These are phyloP conservation scores for Pisolithus marmoratus DNA, from an alignment of 768 basidiomycete genomes.

Conservation along the genomic window DNA sequence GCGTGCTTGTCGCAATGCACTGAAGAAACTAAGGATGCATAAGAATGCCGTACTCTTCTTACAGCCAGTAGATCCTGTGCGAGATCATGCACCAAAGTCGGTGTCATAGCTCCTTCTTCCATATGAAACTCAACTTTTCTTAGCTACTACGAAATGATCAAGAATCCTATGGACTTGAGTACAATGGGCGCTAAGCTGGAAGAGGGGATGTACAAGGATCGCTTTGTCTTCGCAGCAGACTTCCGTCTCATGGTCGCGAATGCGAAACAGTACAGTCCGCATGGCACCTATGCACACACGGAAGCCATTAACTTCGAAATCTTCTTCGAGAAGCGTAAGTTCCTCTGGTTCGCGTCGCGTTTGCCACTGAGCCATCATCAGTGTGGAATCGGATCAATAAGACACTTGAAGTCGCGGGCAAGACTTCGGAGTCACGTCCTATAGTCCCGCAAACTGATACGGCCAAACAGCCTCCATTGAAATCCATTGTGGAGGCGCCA, in stretches of 20 bases:
- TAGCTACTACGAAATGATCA: slow-evolving; percentile 89
- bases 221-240: slow-evolving; percentile 80
- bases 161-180: slow-evolving; percentile 91
- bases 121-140: not conserved
- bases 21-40: slow-evolving; percentile 75
- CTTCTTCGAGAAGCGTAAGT: slow-evolving; percentile 83
- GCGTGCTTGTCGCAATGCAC: slow-evolving; percentile 64
- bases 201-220: slow-evolving; percentile 78
- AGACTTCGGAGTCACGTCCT: slow-evolving; percentile 29
- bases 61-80: slow-evolving; percentile 92
- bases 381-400: slow-evolving; percentile 88
- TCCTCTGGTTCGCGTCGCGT: not conserved
- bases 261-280: slow-evolving; percentile 77
- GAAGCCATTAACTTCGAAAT: slow-evolving; percentile 71
- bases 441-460: slow-evolving; percentile 21
- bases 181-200: slow-evolving; percentile 85
- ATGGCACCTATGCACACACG: slow-evolving; percentile 65
- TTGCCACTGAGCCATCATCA: slow-evolving; percentile 23
- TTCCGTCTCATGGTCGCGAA: slow-evolving; percentile 86
- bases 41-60: slow-evolving; percentile 73
- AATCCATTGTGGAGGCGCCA: slow-evolving; percentile 10
- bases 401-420: slow-evolving; percentile 65
- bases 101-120: slow-evolving; percentile 4
- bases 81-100: slow-evolving; percentile 85
- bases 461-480: slow-evolving; percentile 17